A percentile compares a stretch with the other conserved stretches of the same genome.
Conservation (phyloP, 129 eudicot genomes). For the Smallanthus sonchifolius region DNA sequence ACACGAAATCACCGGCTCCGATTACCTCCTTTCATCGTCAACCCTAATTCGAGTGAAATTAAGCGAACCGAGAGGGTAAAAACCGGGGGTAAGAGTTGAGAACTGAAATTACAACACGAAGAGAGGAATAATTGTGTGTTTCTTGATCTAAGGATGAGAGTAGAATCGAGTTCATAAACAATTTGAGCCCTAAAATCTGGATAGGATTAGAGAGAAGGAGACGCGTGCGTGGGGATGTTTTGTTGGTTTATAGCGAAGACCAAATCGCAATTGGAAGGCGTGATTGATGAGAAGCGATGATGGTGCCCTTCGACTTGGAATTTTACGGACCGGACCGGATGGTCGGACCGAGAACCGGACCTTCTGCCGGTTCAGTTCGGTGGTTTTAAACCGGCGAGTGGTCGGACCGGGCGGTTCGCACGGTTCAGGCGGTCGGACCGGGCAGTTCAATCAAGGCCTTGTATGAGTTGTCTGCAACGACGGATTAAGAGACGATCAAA, state of each 20-base stretch:
- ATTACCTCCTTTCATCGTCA: neutral
- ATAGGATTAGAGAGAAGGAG: constrained; percentile 23
- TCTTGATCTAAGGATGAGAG: constrained; percentile 11
- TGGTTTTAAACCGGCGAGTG: no score
- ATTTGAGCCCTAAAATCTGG: constrained; percentile 14
- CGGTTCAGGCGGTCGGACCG: no score
- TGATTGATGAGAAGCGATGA: constrained; percentile 9
- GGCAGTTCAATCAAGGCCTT: no score
- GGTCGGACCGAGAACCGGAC: no score
- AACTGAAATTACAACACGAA: constrained; percentile 8
- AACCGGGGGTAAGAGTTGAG: neutral
- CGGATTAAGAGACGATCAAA: no score
- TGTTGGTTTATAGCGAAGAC: constrained; percentile 18
- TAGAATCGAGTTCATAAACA: constrained; percentile 13
- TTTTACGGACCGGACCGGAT: no score
- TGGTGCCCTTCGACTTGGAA: neutral
- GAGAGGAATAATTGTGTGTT: neutral
- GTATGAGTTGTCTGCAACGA: no score
- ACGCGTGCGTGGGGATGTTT: constrained; percentile 28
- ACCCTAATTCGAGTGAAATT: neutral
- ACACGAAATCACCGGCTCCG: neutral
- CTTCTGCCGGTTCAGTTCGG: no score
- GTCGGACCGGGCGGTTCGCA: no score
- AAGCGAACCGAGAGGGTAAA: neutral
- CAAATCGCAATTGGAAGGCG: constrained; percentile 23